A percentile compares a stretch with the other conserved stretches of the same genome.
phyloP scores from a whole-genome alignment of 2,329 filamentous ascomycete species.

The Spiromastix sp. region DNA sequence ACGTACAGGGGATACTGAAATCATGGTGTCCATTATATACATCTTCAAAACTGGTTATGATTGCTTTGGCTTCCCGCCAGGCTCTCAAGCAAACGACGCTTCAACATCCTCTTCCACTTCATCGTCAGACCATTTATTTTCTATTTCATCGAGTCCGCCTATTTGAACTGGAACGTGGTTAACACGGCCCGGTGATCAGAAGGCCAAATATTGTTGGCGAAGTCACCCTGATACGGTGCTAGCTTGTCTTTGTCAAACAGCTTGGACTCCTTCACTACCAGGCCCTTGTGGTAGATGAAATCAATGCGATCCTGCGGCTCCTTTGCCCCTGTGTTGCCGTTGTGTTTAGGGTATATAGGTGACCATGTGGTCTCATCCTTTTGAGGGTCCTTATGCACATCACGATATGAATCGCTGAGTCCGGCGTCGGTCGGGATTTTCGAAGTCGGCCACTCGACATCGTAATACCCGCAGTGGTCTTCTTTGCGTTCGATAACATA shows the following conservation, averaged over 20 bases:
- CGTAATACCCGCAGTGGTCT: conserved; percentile 27
- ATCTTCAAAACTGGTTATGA: no score
- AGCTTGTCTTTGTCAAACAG: conserved; percentile 27
- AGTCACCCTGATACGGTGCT: conserved; percentile 23
- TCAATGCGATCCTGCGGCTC: conserved; percentile 36
- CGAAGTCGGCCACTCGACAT: conserved; percentile 32
- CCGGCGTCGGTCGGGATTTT: conserved; percentile 24
- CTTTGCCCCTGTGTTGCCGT: conserved; percentile 11
- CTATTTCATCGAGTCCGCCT: no score
- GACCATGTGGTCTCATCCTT: conserved; percentile 31
- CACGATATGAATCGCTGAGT: conserved; percentile 32
- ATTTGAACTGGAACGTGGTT: no score
- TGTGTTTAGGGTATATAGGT: conserved; percentile 27
- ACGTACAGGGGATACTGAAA: no score
- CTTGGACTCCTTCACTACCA: no score
- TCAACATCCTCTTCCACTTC: no score
- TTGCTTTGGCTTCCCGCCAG: no score
- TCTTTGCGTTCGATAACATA: conserved; percentile 25
- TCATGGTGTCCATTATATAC: no score
- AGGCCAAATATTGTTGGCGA: conserved; percentile 38
- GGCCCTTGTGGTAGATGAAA: conserved; percentile 29
- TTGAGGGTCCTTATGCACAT: conserved; percentile 26
- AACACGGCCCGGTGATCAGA: conserved; percentile 26
- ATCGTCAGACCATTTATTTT: no score
- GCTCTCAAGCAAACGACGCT: no score